A percentile compares a stretch with the other conserved stretches of the same genome.
phyloP scores from a whole-genome alignment of 169 alveolate species.

The Plasmodium berghei region DNA sequence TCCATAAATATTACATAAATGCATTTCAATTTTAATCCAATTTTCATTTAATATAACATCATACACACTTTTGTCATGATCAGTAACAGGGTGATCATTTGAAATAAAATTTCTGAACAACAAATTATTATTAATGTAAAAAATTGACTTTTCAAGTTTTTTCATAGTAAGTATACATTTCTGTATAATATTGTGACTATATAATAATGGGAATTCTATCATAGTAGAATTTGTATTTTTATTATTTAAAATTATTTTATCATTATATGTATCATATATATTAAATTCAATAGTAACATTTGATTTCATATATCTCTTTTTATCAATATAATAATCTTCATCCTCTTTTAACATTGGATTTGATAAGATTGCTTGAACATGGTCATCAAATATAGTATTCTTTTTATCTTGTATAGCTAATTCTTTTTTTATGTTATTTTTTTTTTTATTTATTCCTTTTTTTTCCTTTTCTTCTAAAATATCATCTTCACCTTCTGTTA shows the following conservation, averaged over 20 bases:
- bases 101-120: constrained; percentile 18
- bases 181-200: constrained; percentile 59
- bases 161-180: constrained; percentile 76
- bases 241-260: constrained; percentile 41
- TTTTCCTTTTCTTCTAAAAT: constrained; percentile 1
- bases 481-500: constrained; percentile 69
- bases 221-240: constrained; percentile 68
- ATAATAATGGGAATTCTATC: constrained; percentile 66
- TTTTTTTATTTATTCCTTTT: not conserved
- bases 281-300: constrained; percentile 75
- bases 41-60: constrained; percentile 51
- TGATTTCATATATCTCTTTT: constrained; percentile 45
- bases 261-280: constrained; percentile 61
- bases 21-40: constrained; percentile 71
- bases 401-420: not conserved
- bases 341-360: constrained; percentile 30
- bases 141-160: constrained; percentile 66
- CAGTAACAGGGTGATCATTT: constrained; percentile 16
- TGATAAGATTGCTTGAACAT: not conserved
- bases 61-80: constrained; percentile 39
- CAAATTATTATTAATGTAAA: constrained; percentile 59
- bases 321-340: constrained; percentile 38
- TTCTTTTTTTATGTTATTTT: not conserved
- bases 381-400: not conserved
- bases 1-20: constrained; percentile 71